Evolutionary conservation across 1,284 basidiomycete species (phyloP), one percentile per base, ranked within the genome.

Genomic region (Boletus smithii): DNA sequence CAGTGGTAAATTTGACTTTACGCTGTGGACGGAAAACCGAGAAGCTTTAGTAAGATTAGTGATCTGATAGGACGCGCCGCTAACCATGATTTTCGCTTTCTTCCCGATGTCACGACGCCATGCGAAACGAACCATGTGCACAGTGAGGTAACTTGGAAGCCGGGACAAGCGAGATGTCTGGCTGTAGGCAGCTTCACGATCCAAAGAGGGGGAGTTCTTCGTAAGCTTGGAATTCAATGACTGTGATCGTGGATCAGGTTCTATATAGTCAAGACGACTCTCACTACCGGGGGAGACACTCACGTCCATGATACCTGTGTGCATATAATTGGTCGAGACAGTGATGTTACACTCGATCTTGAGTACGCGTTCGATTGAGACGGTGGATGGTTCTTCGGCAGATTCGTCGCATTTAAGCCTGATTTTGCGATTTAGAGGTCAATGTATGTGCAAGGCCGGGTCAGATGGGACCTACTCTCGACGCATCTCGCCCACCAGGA

Each of bases 311-410:
- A 99, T 91, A 2, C 95, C 95, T 14, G 79, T 79, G 37, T 86
- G 74, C 83, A 99, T 87, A 64, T 88, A 97, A 68, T 97, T 97
- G 14, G 95, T 97, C 17, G 75, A 75, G 42, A 74, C 73, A 6
- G 79, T 81, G 61, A 99, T 99, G 68, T 97, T 97, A 67, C 95
- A 98, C 57, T 93, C 89, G 24, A 99, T 73, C 67, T 98, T 95
- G 41, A 91, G 76, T 26, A 93, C 86, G 24, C 79, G 81, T 60
- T 98, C 95, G 6, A 68, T 74, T 0, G 77, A 70, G 2, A 82
- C 66, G 2, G 85, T 80, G 1, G 85, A 63, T 0, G 80, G 71
- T 62, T 99, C 95, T 8, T 90, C 84, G 0, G 87, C 77, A 1
- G 89, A 83, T 67, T 98, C 95, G 43, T 80, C 78, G 54, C 83